A percentile compares a stretch with the other conserved stretches of the same genome.
Evolutionary conservation across 805 yeast genomes (phyloP).

Genomic region (Lipomyces spencermartinsiae): DNA sequence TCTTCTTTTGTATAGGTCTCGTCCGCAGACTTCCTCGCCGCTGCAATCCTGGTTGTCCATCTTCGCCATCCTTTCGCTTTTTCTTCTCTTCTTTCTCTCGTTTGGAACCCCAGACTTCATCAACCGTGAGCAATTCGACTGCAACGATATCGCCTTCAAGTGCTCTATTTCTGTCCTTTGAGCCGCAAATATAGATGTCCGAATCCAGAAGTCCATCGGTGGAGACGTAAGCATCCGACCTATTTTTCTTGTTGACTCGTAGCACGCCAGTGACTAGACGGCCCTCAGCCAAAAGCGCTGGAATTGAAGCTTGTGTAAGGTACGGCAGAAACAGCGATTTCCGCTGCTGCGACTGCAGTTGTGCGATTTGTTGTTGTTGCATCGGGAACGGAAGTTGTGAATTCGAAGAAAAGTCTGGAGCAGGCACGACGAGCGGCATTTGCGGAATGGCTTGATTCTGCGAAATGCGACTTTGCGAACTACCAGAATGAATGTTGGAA

Average conservation of each 20-base stretch:
- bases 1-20: slow-evolving; percentile 95
- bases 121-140: slow-evolving; percentile 89
- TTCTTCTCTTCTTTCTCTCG: slow-evolving; percentile 97
- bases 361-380: slow-evolving; percentile 25
- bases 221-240: slow-evolving; percentile 98
- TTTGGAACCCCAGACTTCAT: slow-evolving; percentile 97
- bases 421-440: slow-evolving; percentile 9
- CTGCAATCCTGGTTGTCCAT: slow-evolving; percentile 59
- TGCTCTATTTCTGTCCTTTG: slow-evolving; percentile 97
- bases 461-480: slow-evolving; percentile 16
- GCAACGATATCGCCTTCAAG: slow-evolving; percentile 97
- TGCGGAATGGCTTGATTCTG: slow-evolving; percentile 1
- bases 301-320: slow-evolving; percentile 89
- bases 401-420: not conserved
- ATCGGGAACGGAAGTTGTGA: slow-evolving; percentile 11
- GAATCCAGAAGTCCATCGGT: slow-evolving; percentile 96
- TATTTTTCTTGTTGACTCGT: slow-evolving; percentile 92
- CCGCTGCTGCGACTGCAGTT: slow-evolving; percentile 44
- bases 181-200: slow-evolving; percentile 96
- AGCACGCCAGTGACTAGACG: slow-evolving; percentile 89
- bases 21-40: slow-evolving; percentile 92
- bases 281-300: slow-evolving; percentile 87
- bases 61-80: slow-evolving; percentile 67
- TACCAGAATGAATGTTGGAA: slow-evolving; percentile 8
- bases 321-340: slow-evolving; percentile 92